These are phyloP conservation scores for Acacia concinna DNA, from an alignment of 331 rosid species.

Conservation along the genomic window DNA sequence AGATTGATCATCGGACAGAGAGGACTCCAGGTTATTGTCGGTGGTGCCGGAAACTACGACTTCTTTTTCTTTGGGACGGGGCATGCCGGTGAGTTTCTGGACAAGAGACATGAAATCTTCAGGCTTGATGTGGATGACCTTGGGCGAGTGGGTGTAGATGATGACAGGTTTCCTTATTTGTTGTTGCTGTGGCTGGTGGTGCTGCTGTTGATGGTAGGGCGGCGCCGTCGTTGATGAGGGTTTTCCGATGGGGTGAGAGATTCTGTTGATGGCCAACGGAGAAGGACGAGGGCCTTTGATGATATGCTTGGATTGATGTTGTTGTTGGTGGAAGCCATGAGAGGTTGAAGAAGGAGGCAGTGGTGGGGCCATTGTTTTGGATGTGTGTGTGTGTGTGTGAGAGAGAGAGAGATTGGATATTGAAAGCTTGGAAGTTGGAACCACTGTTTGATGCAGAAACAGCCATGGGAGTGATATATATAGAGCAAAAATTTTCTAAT, in stretches of 20 bases:
- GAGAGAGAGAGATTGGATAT: neutral
- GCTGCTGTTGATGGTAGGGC: neutral
- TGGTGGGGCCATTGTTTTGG: conserved; percentile 39
- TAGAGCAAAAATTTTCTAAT: conserved; percentile 16
- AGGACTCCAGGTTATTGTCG: neutral
- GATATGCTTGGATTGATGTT: conserved; percentile 9
- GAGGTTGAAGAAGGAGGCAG: conserved; percentile 8
- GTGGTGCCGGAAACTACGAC: neutral
- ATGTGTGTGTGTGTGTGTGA: too few relatives aligned
- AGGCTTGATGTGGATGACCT: conserved; percentile 69
- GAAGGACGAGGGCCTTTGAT: conserved; percentile 71
- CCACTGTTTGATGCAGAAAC: conserved; percentile 16
- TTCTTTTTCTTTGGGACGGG: neutral
- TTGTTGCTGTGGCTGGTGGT: neutral
- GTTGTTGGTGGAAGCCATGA: neutral
- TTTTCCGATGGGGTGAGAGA: conserved; percentile 51
- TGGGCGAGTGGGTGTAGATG: conserved; percentile 80
- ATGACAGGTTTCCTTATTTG: conserved; percentile 54
- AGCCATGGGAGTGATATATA: neutral
- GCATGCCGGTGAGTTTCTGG: conserved; percentile 80
- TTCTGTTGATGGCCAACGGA: conserved; percentile 54
- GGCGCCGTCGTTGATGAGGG: neutral
- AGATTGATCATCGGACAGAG: conserved; percentile 22
- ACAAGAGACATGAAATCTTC: conserved; percentile 85
- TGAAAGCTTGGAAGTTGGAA: neutral